phyloP scores from a whole-genome alignment of 1,284 basidiomycete species.

The Cryptococcus deneoformans region DNA sequence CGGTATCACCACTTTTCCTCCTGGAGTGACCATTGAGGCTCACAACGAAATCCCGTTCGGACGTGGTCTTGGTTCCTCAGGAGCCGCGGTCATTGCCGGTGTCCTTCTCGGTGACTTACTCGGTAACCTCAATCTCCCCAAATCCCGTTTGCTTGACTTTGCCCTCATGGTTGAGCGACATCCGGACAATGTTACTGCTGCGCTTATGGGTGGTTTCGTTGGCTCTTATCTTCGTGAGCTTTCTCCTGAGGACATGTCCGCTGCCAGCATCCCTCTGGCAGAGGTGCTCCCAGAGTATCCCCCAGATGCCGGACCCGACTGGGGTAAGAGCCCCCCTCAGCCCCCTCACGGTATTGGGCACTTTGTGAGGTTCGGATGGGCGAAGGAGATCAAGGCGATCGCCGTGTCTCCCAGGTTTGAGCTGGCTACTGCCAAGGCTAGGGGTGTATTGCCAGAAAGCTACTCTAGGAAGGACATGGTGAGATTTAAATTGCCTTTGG shows the following conservation, averaged over 20 bases:
- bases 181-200: slow-evolving; percentile 98
- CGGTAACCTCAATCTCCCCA: slow-evolving; percentile 68
- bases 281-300: slow-evolving; percentile 98
- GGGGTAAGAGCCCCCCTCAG: slow-evolving; percentile 83
- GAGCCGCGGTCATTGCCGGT: slow-evolving; percentile 96
- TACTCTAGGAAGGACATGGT: slow-evolving; percentile 93
- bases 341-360: slow-evolving; percentile 93
- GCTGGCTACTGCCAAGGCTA: slow-evolving; percentile 91
- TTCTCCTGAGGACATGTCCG: slow-evolving; percentile 63
- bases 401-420: slow-evolving; percentile 97
- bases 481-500: slow-evolving; percentile 42
- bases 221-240: slow-evolving; percentile 94
- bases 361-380: slow-evolving; percentile 90
- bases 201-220: slow-evolving; percentile 96
- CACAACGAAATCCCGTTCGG: slow-evolving; percentile 97
- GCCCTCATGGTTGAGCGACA: slow-evolving; percentile 99
- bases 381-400: slow-evolving; percentile 80
- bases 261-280: slow-evolving; percentile 85
- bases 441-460: slow-evolving; percentile 75
- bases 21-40: slow-evolving; percentile 66
- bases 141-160: slow-evolving; percentile 82
- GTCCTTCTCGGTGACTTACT: slow-evolving; percentile 84
- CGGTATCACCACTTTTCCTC: slow-evolving; percentile 69
- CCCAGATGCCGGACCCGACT: slow-evolving; percentile 80
- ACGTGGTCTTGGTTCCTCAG: slow-evolving; percentile 93